Evolutionary conservation across 2,329 filamentous ascomycete genomes (phyloP).

Genomic region (Alternaria sp.): DNA sequence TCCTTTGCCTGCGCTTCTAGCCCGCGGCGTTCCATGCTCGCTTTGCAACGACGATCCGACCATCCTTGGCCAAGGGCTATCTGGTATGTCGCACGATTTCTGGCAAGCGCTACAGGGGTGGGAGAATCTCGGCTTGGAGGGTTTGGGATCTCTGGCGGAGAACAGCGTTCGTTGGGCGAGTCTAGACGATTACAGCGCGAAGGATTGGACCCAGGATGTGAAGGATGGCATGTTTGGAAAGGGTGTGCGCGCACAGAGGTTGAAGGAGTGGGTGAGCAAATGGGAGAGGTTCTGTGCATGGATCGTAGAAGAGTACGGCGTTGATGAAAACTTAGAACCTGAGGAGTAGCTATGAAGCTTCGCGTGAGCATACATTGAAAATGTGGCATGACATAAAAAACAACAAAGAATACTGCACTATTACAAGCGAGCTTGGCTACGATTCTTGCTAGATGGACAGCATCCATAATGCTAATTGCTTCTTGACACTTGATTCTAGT

Average conservation of each 20-base stretch:
- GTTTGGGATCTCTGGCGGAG: conserved; percentile 86
- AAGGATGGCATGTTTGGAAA: conserved; percentile 76
- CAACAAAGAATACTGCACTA: neutral
- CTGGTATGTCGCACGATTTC: conserved; percentile 90
- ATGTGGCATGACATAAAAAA: neutral
- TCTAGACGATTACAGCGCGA: conserved; percentile 79
- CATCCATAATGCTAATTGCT: neutral
- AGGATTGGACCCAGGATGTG: conserved; percentile 77
- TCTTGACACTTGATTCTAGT: neutral
- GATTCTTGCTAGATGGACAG: neutral
- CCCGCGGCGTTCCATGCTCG: conserved; percentile 82
- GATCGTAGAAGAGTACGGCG: conserved; percentile 79
- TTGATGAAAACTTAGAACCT: conserved; percentile 59
- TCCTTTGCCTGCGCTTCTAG: conserved; percentile 82
- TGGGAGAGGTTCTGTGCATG: conserved; percentile 94
- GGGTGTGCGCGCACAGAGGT: conserved; percentile 73
- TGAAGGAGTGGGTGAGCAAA: conserved; percentile 80
- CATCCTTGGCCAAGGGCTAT: conserved; percentile 82
- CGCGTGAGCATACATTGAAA: neutral
- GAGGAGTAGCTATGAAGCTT: conserved; percentile 40
- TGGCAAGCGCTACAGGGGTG: conserved; percentile 93
- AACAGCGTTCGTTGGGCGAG: conserved; percentile 92
- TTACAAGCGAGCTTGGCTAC: neutral
- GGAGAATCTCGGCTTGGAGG: conserved; percentile 89
- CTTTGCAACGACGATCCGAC: conserved; percentile 93